Evolutionary conservation across 208 protist genomes (phyloP).

Genomic region (Giardia duodenalis): DNA sequence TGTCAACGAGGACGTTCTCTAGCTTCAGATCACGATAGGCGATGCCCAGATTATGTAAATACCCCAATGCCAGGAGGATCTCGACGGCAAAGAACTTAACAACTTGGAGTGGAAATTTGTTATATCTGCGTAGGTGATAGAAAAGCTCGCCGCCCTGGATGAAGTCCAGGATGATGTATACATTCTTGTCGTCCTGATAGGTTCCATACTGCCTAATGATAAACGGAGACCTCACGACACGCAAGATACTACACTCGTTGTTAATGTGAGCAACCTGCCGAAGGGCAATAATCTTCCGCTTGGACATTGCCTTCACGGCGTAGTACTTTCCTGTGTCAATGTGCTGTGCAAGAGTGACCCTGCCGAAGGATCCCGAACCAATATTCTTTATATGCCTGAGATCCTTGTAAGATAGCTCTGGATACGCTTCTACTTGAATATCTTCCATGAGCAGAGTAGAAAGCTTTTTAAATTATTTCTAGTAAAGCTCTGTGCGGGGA

Average conservation of each 20-base stretch:
- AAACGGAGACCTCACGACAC: slow-evolving; percentile 46
- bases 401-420: no score
- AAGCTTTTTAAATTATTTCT: no score
- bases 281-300: slow-evolving; percentile 47
- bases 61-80: slow-evolving; percentile 49
- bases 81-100: slow-evolving; percentile 49
- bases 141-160: slow-evolving; percentile 55
- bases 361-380: neutral
- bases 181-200: slow-evolving; percentile 53
- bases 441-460: no score
- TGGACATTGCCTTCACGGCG: slow-evolving; percentile 56
- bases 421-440: no score
- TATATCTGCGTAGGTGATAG: slow-evolving; percentile 45
- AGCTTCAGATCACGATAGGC: slow-evolving; percentile 38
- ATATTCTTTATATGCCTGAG: neutral
- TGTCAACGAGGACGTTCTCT: slow-evolving; percentile 35
- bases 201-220: slow-evolving; percentile 51
- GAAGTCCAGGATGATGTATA: slow-evolving; percentile 56
- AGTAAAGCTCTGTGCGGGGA: no score
- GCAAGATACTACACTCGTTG: slow-evolving; percentile 43
- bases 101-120: slow-evolving; percentile 14
- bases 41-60: slow-evolving; percentile 45
- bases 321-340: slow-evolving; percentile 43
- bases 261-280: slow-evolving; percentile 45
- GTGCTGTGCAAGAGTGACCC: neutral